Conservation (phyloP, 1,139 yeast species). For the Blastobotrys raffinosifermentans region DNA sequence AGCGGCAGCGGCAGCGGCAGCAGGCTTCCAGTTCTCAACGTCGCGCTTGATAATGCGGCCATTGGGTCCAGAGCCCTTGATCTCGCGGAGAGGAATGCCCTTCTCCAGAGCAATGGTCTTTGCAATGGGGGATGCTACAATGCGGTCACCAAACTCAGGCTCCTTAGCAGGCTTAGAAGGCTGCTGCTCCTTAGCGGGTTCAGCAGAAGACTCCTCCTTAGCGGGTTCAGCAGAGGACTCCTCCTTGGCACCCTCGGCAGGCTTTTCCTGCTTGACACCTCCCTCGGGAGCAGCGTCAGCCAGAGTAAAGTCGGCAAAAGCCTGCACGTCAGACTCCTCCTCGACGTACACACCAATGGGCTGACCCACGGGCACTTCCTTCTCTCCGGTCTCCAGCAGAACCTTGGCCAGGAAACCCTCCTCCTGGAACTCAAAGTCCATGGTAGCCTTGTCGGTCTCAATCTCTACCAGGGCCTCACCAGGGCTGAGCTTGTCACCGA, state of each 20-base stretch:
- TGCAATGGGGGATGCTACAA: constrained; percentile 93
- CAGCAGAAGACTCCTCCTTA: constrained; percentile 24
- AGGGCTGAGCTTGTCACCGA: constrained; percentile 80
- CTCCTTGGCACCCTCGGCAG: constrained; percentile 29
- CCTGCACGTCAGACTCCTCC: constrained; percentile 74
- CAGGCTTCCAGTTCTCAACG: constrained; percentile 58
- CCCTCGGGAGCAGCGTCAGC: constrained; percentile 71
- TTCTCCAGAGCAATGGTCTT: constrained; percentile 88
- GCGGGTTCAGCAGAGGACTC: constrained; percentile 25
- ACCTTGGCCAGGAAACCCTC: constrained; percentile 94
- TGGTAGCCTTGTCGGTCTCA: constrained; percentile 97
- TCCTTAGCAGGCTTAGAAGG: constrained; percentile 24
- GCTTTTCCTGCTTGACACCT: constrained; percentile 39
- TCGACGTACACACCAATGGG: constrained; percentile 98
- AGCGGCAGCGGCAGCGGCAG: constrained; percentile 42
- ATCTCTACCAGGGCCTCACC: constrained; percentile 96
- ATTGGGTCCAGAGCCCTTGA: constrained; percentile 90
- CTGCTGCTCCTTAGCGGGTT: constrained; percentile 14
- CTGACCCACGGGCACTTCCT: constrained; percentile 87
- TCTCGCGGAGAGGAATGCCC: constrained; percentile 78
- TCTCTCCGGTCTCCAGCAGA: constrained; percentile 76
- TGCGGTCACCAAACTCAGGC: constrained; percentile 50
- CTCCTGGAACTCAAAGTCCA: constrained; percentile 99
- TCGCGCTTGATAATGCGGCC: constrained; percentile 93
- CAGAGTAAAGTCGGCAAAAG: constrained; percentile 78